Conservation (phyloP, 768 basidiomycete genomes). For the Thelephora aurantiotincta region DNA sequence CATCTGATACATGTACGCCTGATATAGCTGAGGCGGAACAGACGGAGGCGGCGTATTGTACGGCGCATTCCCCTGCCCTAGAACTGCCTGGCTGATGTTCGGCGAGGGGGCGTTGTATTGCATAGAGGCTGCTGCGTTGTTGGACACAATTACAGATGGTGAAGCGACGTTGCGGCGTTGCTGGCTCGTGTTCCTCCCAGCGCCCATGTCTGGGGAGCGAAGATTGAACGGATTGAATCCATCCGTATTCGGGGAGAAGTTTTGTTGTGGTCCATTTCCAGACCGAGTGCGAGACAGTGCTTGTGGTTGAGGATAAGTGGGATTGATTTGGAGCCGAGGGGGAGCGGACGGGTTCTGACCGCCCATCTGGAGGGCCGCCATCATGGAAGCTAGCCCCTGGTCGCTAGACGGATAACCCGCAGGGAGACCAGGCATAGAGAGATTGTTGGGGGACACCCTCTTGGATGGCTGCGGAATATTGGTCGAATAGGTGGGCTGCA, state of each 20-base stretch:
- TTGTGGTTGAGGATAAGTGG: slow-evolving; percentile 24
- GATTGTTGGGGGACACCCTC: slow-evolving; percentile 34
- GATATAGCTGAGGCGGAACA: slow-evolving; percentile 55
- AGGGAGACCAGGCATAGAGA: slow-evolving; percentile 61
- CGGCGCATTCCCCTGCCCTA: slow-evolving; percentile 49
- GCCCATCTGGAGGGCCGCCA: slow-evolving; percentile 86
- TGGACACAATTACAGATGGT: slow-evolving; percentile 11
- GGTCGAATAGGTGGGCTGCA: slow-evolving; percentile 62
- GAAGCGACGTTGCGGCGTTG: slow-evolving; percentile 28
- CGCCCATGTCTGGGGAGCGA: slow-evolving; percentile 34
- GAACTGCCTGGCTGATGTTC: slow-evolving; percentile 37
- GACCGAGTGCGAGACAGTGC: slow-evolving; percentile 23
- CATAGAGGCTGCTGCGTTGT: not conserved
- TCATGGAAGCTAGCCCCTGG: slow-evolving; percentile 82
- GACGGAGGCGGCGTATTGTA: slow-evolving; percentile 41
- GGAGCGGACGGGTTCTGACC: slow-evolving; percentile 77
- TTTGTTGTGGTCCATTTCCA: slow-evolving; percentile 26
- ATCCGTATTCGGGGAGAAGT: slow-evolving; percentile 35
- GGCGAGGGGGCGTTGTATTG: slow-evolving; percentile 52
- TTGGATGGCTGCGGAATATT: slow-evolving; percentile 45
- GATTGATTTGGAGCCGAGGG: slow-evolving; percentile 59
- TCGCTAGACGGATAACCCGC: slow-evolving; percentile 73
- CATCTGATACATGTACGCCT: slow-evolving; percentile 74
- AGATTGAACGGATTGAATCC: slow-evolving; percentile 45
- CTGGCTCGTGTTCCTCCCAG: slow-evolving; percentile 29